Evolutionary conservation across 352 stramenopile species (phyloP).

Genomic region (Blastocystis sp.): DNA sequence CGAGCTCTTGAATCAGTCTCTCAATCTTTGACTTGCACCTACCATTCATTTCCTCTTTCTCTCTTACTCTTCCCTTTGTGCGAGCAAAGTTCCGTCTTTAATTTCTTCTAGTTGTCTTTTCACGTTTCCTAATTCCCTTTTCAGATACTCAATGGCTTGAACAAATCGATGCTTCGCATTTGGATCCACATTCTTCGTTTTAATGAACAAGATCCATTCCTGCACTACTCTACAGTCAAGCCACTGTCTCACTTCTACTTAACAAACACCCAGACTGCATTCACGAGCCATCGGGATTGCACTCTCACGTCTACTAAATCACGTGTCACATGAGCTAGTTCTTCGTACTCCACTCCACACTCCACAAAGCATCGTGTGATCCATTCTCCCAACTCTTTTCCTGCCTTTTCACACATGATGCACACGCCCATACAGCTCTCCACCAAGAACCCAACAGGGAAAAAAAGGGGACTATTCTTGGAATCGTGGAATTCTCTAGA

Average conservation of each 20-base stretch:
- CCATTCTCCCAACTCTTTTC: not conserved
- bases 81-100: not conserved
- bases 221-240: not conserved
- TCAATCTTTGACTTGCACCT: not conserved
- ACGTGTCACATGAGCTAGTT: not conserved
- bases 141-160: not conserved
- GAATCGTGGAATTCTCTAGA: not conserved
- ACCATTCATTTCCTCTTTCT: not conserved
- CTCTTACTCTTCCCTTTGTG: not conserved
- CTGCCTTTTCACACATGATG: not conserved
- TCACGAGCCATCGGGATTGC: not conserved
- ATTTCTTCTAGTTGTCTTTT: not conserved
- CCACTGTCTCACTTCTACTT: not conserved
- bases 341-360: not conserved
- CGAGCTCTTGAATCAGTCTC: not conserved
- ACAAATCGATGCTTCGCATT: not conserved
- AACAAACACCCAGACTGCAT: not conserved
- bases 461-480: not conserved
- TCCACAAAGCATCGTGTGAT: not conserved
- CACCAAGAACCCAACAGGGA: slow-evolving; percentile 3
- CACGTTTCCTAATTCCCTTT: not conserved
- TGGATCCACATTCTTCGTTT: slow-evolving; percentile 39
- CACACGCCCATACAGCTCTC: not conserved
- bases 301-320: not conserved
- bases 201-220: slow-evolving; percentile 3